phyloP scores from a whole-genome alignment of 1,139 yeast species.

The Diutina pseudorugosa region DNA sequence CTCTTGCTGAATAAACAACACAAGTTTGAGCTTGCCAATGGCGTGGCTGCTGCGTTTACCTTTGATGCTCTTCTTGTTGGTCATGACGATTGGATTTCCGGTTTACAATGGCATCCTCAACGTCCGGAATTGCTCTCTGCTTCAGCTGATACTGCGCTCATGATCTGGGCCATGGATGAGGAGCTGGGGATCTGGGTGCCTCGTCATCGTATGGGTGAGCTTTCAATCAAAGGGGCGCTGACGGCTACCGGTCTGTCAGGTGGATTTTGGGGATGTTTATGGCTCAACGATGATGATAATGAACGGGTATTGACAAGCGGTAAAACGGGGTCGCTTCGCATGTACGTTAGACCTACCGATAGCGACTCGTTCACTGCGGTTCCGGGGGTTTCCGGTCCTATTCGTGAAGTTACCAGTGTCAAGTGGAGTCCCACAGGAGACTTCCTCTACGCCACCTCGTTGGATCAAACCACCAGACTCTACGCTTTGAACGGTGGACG shows the following conservation, averaged over 20 bases:
- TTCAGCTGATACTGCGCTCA: conserved; percentile 86
- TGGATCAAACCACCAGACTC: conserved; percentile 89
- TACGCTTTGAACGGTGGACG: conserved; percentile 49
- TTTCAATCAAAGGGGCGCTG: conserved; percentile 91
- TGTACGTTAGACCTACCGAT: conserved; percentile 35
- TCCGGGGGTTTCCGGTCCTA: conserved; percentile 68
- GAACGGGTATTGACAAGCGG: conserved; percentile 69
- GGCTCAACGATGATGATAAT: conserved; percentile 38
- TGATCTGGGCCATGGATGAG: conserved; percentile 91
- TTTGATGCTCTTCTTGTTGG: conserved; percentile 95
- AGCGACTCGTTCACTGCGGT: conserved; percentile 18
- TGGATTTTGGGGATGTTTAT: conserved; percentile 86
- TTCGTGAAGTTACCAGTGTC: conserved; percentile 62
- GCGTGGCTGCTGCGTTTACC: conserved; percentile 39
- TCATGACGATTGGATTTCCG: conserved; percentile 95
- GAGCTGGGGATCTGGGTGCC: conserved; percentile 90
- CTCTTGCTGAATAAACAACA: conserved; percentile 57
- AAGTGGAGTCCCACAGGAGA: conserved; percentile 66
- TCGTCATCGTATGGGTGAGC: conserved; percentile 70
- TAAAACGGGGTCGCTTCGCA: conserved; percentile 85
- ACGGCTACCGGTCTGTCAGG: conserved; percentile 98
- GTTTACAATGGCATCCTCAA: conserved; percentile 66
- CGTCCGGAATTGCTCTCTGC: conserved; percentile 61
- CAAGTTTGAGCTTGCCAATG: conserved; percentile 28
- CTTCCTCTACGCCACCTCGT: conserved; percentile 60